These are phyloP conservation scores for Chamaenerion angustifolium DNA, from an alignment of 345 rosid species.

Conservation along the genomic window DNA sequence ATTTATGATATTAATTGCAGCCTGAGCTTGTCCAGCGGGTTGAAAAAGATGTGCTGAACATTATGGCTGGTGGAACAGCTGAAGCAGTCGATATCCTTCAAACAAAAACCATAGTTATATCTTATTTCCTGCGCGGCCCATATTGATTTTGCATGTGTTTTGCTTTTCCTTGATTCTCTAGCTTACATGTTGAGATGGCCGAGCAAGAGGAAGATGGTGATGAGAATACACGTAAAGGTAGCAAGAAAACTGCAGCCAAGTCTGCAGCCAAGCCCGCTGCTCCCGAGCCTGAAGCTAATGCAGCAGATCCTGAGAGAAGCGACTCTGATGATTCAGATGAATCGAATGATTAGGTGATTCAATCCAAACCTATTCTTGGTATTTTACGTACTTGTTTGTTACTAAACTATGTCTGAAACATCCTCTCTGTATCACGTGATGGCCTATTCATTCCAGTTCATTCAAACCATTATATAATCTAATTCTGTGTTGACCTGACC, in stretches of 20 bases:
- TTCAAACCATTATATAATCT: too few relatives aligned
- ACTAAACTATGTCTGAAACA: neutral
- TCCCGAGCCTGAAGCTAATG: slow-evolving; percentile 18
- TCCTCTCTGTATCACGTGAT: slow-evolving; percentile 8
- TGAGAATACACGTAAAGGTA: slow-evolving; percentile 30
- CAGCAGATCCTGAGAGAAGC: slow-evolving; percentile 49
- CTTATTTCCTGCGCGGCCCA: slow-evolving; percentile 5
- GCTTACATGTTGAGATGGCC: slow-evolving; percentile 38
- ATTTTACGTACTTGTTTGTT: too few relatives aligned
- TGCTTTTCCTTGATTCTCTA: neutral
- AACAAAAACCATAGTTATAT: neutral
- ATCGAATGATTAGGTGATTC: slow-evolving; percentile 26
- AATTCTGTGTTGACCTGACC: too few relatives aligned
- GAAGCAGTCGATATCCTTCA: slow-evolving; percentile 67
- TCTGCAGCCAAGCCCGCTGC: too few relatives aligned
- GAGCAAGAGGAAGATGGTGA: slow-evolving; percentile 57
- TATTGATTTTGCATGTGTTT: neutral
- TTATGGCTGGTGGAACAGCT: slow-evolving; percentile 80
- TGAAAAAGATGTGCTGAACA: slow-evolving; percentile 77
- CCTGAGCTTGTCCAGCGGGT: slow-evolving; percentile 93
- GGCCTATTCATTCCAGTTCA: slow-evolving; percentile 5
- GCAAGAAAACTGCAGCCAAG: slow-evolving; percentile 29
- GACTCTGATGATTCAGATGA: slow-evolving; percentile 92
- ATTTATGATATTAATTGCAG: slow-evolving; percentile 28
- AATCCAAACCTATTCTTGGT: neutral